phyloP scores from a whole-genome alignment of 73 alveolate genomes.

The Tetrahymena malaccensis region DNA sequence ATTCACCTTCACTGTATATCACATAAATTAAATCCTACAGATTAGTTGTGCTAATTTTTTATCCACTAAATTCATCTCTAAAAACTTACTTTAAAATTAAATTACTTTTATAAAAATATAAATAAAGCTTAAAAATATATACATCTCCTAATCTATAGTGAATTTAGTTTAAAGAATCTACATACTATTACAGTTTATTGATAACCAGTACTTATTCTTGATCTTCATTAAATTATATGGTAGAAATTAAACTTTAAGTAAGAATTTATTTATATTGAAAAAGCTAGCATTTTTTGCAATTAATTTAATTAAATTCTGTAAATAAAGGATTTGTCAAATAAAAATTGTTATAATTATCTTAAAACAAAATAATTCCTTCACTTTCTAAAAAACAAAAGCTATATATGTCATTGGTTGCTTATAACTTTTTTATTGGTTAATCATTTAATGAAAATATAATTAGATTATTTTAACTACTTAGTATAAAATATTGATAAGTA shows the following conservation, averaged over 20 bases:
- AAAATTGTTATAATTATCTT: background rate
- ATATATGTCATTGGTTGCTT: background rate
- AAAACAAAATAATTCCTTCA: background rate
- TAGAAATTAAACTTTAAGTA: background rate
- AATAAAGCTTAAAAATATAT: background rate
- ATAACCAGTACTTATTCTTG: background rate
- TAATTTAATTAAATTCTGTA: background rate
- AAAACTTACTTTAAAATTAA: background rate
- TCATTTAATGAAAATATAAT: background rate
- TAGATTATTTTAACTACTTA: background rate
- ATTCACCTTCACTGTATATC: background rate
- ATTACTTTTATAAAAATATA: background rate
- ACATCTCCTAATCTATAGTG: background rate
- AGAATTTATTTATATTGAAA: background rate
- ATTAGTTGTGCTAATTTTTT: background rate
- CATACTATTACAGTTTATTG: too few relatives aligned
- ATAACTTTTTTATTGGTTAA: background rate
- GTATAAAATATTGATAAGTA: background rate
- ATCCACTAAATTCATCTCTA: too few relatives aligned
- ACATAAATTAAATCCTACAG: background rate
- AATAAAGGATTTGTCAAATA: background rate
- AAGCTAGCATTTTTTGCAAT: background rate
- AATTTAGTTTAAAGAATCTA: background rate
- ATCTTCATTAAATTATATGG: background rate
- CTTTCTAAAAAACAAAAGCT: background rate